These are phyloP conservation scores for Candida labiduridarum DNA, from an alignment of 1,139 yeast species.

Conservation along the genomic window DNA sequence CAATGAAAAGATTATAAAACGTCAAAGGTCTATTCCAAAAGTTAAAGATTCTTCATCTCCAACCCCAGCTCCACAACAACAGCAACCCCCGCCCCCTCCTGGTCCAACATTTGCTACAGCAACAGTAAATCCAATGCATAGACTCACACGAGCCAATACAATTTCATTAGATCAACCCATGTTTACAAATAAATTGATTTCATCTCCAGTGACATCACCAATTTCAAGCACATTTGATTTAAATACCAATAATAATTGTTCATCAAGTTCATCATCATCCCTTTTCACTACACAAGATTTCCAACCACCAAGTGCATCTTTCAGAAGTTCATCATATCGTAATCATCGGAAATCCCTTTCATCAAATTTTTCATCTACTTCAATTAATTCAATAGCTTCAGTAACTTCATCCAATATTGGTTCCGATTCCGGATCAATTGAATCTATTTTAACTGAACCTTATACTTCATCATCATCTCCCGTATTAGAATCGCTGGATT, in stretches of 20 bases:
- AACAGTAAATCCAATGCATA: slow-evolving; percentile 7
- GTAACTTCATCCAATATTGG: slow-evolving; percentile 22
- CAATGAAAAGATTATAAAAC: slow-evolving; percentile 37
- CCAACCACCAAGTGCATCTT: slow-evolving; percentile 38
- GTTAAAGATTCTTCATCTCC: slow-evolving; percentile 7
- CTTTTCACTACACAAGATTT: slow-evolving; percentile 20
- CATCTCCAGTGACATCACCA: slow-evolving; percentile 14
- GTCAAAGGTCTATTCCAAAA: slow-evolving; percentile 33
- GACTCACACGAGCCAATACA: slow-evolving; percentile 21
- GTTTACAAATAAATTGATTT: slow-evolving; percentile 10
- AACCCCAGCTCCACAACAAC: neutral
- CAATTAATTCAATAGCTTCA: slow-evolving; percentile 15
- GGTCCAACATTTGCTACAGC: neutral
- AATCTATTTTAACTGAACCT: slow-evolving; percentile 27
- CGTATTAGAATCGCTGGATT: slow-evolving; percentile 18
- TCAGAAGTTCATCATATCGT: slow-evolving; percentile 19
- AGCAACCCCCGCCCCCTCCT: neutral
- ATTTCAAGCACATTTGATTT: slow-evolving; percentile 9
- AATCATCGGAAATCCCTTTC: slow-evolving; percentile 25
- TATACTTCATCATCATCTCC: slow-evolving; percentile 26
- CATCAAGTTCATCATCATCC: neutral
- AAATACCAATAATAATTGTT: slow-evolving; percentile 2
- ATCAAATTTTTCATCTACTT: slow-evolving; percentile 28
- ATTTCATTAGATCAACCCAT: slow-evolving; percentile 24
- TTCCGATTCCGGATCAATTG: slow-evolving; percentile 27